phyloP scores from a whole-genome alignment of 106 monocot species.

The Acorus calamus region DNA sequence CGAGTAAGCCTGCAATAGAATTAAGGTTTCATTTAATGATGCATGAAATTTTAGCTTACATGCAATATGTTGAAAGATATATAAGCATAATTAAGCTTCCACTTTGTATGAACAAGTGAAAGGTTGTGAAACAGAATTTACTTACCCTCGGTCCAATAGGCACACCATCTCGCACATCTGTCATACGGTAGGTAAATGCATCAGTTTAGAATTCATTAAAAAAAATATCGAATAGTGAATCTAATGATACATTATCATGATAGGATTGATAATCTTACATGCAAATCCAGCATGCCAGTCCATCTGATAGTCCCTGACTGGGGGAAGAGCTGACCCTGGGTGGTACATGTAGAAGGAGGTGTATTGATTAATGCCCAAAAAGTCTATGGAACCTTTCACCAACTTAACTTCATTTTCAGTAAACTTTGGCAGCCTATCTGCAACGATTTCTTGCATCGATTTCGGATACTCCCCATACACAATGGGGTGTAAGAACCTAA shows the following conservation, averaged over 20 bases:
- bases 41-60: neutral
- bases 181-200: neutral
- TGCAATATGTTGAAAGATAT: too few relatives aligned
- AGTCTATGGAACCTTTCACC: slow-evolving; percentile 85
- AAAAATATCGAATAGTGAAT: neutral
- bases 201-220: neutral
- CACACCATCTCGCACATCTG: slow-evolving; percentile 73
- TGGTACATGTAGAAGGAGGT: slow-evolving; percentile 83
- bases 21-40: neutral
- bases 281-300: slow-evolving; percentile 82
- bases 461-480: slow-evolving; percentile 81
- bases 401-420: slow-evolving; percentile 42
- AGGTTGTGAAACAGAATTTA: too few relatives aligned
- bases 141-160: slow-evolving; percentile 79
- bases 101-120: too few relatives aligned
- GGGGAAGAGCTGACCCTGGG: slow-evolving; percentile 25
- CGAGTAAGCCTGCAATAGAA: slow-evolving; percentile 59
- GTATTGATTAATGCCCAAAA: slow-evolving; percentile 88
- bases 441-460: slow-evolving; percentile 62
- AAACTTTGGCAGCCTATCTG: slow-evolving; percentile 84
- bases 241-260: too few relatives aligned
- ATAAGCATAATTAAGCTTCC: too few relatives aligned
- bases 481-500: slow-evolving; percentile 89
- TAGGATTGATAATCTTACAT: slow-evolving; percentile 35
- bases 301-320: slow-evolving; percentile 36